Evolutionary conservation across 345 rosid species (phyloP).

Genomic region (thale cress (Arabidopsis thaliana)): DNA sequence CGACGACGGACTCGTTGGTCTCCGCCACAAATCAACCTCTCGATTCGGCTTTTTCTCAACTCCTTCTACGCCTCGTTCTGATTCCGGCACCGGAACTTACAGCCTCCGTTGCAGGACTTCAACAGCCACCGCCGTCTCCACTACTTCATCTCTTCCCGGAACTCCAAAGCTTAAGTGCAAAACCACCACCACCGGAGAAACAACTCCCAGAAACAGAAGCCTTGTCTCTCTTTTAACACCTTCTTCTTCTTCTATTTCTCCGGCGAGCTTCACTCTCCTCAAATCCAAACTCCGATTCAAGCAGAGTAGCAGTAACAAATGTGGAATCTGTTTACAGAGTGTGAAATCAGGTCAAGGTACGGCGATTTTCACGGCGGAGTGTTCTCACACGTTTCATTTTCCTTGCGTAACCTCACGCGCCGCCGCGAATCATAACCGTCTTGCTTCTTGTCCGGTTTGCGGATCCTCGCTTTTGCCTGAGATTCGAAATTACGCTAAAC

Average conservation of each 20-base stretch:
- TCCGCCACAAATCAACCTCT: slow-evolving; percentile 56
- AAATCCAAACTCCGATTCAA: slow-evolving; percentile 65
- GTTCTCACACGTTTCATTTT: slow-evolving; percentile 81
- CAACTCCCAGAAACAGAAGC: slow-evolving; percentile 43
- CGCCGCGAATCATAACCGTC: slow-evolving; percentile 40
- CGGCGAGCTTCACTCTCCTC: slow-evolving; percentile 75
- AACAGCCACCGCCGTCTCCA: slow-evolving; percentile 26
- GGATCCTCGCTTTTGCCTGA: slow-evolving; percentile 51
- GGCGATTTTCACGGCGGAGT: slow-evolving; percentile 95
- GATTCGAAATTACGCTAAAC: slow-evolving; percentile 24
- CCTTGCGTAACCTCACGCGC: slow-evolving; percentile 68
- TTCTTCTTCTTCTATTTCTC: slow-evolving; percentile 67
- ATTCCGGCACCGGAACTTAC: slow-evolving; percentile 50
- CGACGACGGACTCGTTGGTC: background rate
- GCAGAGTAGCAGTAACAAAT: slow-evolving; percentile 41
- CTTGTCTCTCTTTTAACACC: slow-evolving; percentile 37
- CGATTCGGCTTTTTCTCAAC: slow-evolving; percentile 71
- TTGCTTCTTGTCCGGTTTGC: slow-evolving; percentile 69
- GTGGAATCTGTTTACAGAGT: slow-evolving; percentile 75
- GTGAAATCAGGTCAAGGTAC: slow-evolving; percentile 78
- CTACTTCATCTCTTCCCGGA: slow-evolving; percentile 51
- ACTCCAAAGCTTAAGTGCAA: slow-evolving; percentile 72
- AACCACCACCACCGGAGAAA: slow-evolving; percentile 41
- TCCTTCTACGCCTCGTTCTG: slow-evolving; percentile 76
- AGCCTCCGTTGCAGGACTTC: slow-evolving; percentile 70